Percentiles rank a stretch among this genome's conserved stretches.
phyloP scores from a whole-genome alignment of 2,329 filamentous ascomycete genomes.

The Triangularia verruculosa region DNA sequence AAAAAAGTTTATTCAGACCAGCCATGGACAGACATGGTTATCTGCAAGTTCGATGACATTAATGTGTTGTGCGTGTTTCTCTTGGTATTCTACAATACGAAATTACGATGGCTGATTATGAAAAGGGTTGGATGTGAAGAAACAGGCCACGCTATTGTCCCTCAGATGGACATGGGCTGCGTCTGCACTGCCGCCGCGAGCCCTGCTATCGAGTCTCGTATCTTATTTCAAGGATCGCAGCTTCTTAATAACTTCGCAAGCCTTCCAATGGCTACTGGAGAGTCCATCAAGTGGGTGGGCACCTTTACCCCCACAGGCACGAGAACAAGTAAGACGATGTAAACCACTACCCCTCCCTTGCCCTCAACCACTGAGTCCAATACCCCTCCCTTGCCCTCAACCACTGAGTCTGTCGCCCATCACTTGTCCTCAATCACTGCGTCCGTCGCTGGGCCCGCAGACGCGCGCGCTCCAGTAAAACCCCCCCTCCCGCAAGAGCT shows the following conservation, averaged over 20 bases:
- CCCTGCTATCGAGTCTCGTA: background rate
- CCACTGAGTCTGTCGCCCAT: background rate
- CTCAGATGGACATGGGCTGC: background rate
- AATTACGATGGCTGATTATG: background rate
- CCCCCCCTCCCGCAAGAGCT: too few species aligned
- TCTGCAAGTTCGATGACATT: background rate
- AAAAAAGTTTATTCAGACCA: constrained; percentile 24
- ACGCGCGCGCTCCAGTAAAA: too few species aligned
- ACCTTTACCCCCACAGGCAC: background rate
- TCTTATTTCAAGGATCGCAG: background rate
- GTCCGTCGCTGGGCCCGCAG: too few species aligned
- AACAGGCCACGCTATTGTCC: background rate
- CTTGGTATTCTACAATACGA: background rate
- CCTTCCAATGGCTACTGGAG: background rate
- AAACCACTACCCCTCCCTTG: background rate
- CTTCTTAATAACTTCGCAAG: background rate
- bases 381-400: background rate
- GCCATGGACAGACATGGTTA: background rate
- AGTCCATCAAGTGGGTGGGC: background rate
- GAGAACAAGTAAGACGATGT: background rate
- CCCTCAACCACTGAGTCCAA: background rate
- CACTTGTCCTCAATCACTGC: too few species aligned
- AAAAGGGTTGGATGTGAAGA: background rate
- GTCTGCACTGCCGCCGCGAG: background rate
- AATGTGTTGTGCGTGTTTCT: background rate